Evolutionary conservation across 306 rosid species (phyloP).

Genomic region (Acacia acuminata): DNA sequence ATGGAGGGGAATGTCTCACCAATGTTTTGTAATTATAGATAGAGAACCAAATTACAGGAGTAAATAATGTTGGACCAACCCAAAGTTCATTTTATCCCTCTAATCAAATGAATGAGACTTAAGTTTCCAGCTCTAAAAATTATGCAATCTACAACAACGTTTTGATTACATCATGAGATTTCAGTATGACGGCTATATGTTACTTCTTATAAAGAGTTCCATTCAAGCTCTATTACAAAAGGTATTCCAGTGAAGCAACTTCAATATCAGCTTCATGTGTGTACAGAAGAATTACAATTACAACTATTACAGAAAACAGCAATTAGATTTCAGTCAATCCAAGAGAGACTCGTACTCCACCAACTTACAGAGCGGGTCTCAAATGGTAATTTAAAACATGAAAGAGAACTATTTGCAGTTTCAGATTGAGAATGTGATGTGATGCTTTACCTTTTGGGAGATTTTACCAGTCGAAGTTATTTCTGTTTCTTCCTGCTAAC

Average conservation of each 20-base stretch:
- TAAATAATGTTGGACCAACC: neutral
- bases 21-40: neutral
- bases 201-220: constrained; percentile 40
- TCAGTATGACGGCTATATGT: constrained; percentile 23
- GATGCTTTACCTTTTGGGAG: constrained; percentile 32
- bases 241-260: constrained; percentile 49
- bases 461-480: constrained; percentile 46
- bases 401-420: constrained; percentile 38
- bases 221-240: constrained; percentile 51
- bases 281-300: constrained; percentile 66
- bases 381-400: constrained; percentile 36
- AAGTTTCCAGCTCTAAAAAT: neutral
- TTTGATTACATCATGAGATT: constrained; percentile 5
- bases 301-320: constrained; percentile 57
- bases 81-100: neutral
- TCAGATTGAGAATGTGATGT: constrained; percentile 37
- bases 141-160: neutral
- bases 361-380: constrained; percentile 44
- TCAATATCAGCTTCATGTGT: constrained; percentile 58
- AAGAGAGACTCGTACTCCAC: constrained; percentile 39
- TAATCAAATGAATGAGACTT: neutral
- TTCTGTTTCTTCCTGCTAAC: constrained; percentile 4
- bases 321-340: constrained; percentile 47
- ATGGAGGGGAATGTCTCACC: neutral
- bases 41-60: neutral